Percentiles rank a stretch among this genome's conserved stretches.
Conservation (phyloP, 2,329 filamentous ascomycete species). For the Onygenales sp. region DNA sequence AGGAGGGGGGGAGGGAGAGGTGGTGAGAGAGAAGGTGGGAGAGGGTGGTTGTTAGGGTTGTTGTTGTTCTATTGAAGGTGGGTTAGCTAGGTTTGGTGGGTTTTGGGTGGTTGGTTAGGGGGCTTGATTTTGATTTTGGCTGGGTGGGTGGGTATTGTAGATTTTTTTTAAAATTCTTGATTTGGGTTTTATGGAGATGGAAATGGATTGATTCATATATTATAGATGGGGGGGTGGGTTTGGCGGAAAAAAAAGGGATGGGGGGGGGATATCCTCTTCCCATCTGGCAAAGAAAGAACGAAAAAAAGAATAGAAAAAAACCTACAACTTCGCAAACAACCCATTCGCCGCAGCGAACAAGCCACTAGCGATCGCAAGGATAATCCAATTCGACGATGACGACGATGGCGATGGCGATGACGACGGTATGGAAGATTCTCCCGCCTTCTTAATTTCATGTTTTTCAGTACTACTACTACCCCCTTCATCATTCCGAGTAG, state of each 20-base stretch:
- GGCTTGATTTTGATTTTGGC: not conserved
- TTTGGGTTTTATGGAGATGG: too few species aligned
- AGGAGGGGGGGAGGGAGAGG: slow-evolving; percentile 39
- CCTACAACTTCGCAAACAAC: slow-evolving; percentile 56
- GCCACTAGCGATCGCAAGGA: slow-evolving; percentile 52
- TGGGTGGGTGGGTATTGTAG: not conserved
- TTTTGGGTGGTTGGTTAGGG: not conserved
- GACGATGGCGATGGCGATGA: not conserved
- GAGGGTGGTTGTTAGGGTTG: slow-evolving; percentile 46
- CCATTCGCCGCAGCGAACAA: slow-evolving; percentile 56
- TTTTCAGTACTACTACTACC: too few species aligned
- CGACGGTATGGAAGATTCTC: too few species aligned
- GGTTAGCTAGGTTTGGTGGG: not conserved
- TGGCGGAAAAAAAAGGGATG: too few species aligned
- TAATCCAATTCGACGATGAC: slow-evolving; percentile 33
- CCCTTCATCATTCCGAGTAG: too few species aligned
- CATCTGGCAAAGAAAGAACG: not conserved
- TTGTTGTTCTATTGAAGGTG: slow-evolving; percentile 43
- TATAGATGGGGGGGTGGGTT: too few species aligned
- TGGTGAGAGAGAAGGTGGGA: slow-evolving; percentile 36
- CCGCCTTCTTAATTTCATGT: too few species aligned
- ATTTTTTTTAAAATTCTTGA: not conserved
- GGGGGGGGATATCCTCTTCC: not conserved
- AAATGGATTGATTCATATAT: too few species aligned
- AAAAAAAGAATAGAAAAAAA: not conserved